Evolutionary conservation across 306 rosid genomes (phyloP), one percentile per base, ranked within the genome.

Genomic region (Castanopsis chinensis): DNA sequence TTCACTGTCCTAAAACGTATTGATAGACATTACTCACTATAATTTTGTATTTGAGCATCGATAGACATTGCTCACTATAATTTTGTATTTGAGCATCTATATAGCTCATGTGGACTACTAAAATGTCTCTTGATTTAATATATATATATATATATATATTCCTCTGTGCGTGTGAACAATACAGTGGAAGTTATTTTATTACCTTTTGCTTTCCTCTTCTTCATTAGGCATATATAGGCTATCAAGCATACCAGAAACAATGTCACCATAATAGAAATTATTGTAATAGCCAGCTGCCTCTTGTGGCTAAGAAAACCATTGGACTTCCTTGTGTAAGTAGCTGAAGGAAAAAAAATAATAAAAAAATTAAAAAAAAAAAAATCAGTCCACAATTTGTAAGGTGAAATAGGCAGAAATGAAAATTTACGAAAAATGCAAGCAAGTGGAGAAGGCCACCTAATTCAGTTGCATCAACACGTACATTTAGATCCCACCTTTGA

Each of bases 381-480:
- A 11, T n/a, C 3, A 43, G 13, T 43, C 15, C 27, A 6, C 11
- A 4, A 57, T 57, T 2, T 3, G 17, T 15, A 32, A 32, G 13
- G 3, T 32, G 49, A 32, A 7, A 6, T 9, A 30, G 68, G 27
- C 14, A 60, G 35, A 60, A 60, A 11, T 13, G 8, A 60, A 60
- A 60, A 27, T 27, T 60, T 0, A 11, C 19, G 1, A 60, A 60
- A 60, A 23, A 43, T 23, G 4, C 33, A 11, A 61, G 68, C 6
- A 27, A 4, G 6, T 3, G 10, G 32, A 15, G 69, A 27, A 32
- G 32, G 3, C 4, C 12, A 78, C 81, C 69, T 37, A 78, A 58
- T 20, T 78, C 76, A 3, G 70, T 35, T 25, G 76, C 81, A 33
- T 73, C 69, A 12, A 73, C 77, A 55, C 85, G 83, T 59, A 84